Conservation (phyloP, 2,329 filamentous ascomycete species). For the Ascochyta fabae region DNA sequence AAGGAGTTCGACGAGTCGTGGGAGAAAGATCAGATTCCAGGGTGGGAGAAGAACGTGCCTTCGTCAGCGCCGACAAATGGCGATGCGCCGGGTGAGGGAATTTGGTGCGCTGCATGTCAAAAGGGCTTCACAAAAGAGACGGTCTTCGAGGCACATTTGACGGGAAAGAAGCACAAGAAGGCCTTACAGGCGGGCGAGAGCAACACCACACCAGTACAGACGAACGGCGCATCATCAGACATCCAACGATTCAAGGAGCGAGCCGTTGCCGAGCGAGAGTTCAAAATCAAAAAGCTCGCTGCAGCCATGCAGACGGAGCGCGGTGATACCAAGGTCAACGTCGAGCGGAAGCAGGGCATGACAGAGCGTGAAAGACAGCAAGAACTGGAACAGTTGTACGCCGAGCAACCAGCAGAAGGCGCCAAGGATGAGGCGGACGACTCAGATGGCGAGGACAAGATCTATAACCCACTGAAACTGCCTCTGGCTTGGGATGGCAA, state of each 20-base stretch:
- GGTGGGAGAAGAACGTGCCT: slow-evolving; percentile 69
- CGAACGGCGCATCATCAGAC: slow-evolving; percentile 29
- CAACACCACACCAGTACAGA: slow-evolving; percentile 19
- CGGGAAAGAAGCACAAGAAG: slow-evolving; percentile 90
- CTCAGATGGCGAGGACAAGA: slow-evolving; percentile 74
- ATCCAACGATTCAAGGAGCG: slow-evolving; percentile 73
- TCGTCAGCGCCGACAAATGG: slow-evolving; percentile 53
- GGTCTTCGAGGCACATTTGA: slow-evolving; percentile 88
- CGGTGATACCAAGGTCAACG: slow-evolving; percentile 88
- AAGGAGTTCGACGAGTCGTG: slow-evolving; percentile 84
- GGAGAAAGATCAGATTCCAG: slow-evolving; percentile 78
- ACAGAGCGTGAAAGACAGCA: slow-evolving; percentile 94
- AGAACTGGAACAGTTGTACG: slow-evolving; percentile 86
- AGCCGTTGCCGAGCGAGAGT: slow-evolving; percentile 87
- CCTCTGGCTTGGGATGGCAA: slow-evolving; percentile 98
- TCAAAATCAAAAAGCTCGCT: slow-evolving; percentile 79
- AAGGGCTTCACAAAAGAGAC: slow-evolving; percentile 97
- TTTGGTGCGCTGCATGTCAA: slow-evolving; percentile 91
- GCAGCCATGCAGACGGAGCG: slow-evolving; percentile 85
- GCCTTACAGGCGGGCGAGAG: slow-evolving; percentile 67
- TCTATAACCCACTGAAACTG: slow-evolving; percentile 96
- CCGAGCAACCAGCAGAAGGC: slow-evolving; percentile 61
- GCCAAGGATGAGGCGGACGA: slow-evolving; percentile 71
- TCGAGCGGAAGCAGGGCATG: slow-evolving; percentile 96
- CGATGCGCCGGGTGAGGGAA: slow-evolving; percentile 66